Conservation (phyloP, 148 eudicot genomes). For the Nyssa sinensis region DNA sequence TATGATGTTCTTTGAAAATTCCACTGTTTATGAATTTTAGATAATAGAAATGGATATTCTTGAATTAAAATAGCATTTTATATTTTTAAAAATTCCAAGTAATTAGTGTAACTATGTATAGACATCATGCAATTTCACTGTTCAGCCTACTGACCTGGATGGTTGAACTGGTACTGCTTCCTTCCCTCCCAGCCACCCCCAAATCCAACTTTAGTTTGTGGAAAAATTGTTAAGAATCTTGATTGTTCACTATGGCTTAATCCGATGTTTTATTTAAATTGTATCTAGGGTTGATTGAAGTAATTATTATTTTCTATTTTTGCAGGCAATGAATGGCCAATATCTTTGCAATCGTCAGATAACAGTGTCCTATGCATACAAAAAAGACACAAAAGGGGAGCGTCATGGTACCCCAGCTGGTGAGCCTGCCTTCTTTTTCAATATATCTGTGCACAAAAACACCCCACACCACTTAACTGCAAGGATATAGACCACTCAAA, state of each 20-base stretch:
- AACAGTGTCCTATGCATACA: constrained; percentile 94
- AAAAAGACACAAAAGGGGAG: constrained; percentile 97
- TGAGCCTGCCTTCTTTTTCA: constrained; percentile 19
- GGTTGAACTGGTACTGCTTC: constrained; percentile 10
- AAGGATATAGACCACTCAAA: not conserved
- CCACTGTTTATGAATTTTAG: no score
- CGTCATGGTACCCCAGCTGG: constrained; percentile 99
- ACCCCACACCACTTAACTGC: no score
- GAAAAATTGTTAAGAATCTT: not conserved
- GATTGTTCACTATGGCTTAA: no score
- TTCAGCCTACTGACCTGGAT: not conserved
- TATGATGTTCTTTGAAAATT: no score
- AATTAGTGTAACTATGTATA: no score
- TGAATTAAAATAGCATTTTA: no score
- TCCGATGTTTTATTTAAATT: no score
- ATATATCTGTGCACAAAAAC: not conserved
- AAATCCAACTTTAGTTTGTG: not conserved
- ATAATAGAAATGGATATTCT: no score
- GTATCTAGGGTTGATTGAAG: not conserved
- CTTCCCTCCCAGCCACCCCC: no score
- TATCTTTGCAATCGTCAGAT: constrained; percentile 97
- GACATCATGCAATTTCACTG: not conserved
- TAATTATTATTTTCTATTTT: not conserved
- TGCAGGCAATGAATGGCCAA: constrained; percentile 98
- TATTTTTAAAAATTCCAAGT: no score